Base-by-base conservation (phyloP, 768 basidiomycete genomes). In the Sarcodon aspratus region DNA sequence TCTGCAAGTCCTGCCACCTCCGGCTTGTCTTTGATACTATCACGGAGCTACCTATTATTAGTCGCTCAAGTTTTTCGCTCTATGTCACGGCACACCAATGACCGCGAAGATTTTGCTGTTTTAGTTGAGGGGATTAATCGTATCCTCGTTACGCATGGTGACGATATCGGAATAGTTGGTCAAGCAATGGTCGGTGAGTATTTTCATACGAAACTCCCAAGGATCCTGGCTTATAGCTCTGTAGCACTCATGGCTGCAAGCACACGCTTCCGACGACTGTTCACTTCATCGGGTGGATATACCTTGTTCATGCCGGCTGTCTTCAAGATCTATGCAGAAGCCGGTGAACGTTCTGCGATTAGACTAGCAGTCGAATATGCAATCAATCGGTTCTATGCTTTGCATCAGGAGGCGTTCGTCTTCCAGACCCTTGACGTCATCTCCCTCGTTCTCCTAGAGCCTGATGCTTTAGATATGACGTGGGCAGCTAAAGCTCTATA, bases 81-180 rank as follows among this genome's bases (percentile, higher is more conserved):
- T 1, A 77, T 88, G 71, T 78, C 82, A 2, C 66, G 84, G 11
- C 82, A 85, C 63, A 66, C 83, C 48, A 85, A 74, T 54, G 83
- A 85, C 52, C 71, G 80, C 10, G 72, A 71, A 44, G 86, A 90
- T 55, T 66, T 90, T 12, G 76, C 76, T 0, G 56, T 79, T 18
- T 69, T 85, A 9, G 63, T 86, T 15, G 84, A 88, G 59, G 82
- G 84, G 3, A 57, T 88, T 15, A 88, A 85, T 60, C 73, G 75
- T 6, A 80, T 84, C 38, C 64, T 90, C 13, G 64, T 85, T 32
- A 65, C 64, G 2, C 85, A 88, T 62, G 80, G 82, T 3, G 73
- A 80, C 55, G 86, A 88, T 55, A 74, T 83, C 42, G 82, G 80
- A n/a, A 78, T 88, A 47, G 78, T 90, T n/a, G 71, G 74, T 35